Evolutionary conservation across 2,329 filamentous ascomycete genomes (phyloP), one percentile per base, ranked within the genome.

Genomic region (Alternaria sp.): DNA sequence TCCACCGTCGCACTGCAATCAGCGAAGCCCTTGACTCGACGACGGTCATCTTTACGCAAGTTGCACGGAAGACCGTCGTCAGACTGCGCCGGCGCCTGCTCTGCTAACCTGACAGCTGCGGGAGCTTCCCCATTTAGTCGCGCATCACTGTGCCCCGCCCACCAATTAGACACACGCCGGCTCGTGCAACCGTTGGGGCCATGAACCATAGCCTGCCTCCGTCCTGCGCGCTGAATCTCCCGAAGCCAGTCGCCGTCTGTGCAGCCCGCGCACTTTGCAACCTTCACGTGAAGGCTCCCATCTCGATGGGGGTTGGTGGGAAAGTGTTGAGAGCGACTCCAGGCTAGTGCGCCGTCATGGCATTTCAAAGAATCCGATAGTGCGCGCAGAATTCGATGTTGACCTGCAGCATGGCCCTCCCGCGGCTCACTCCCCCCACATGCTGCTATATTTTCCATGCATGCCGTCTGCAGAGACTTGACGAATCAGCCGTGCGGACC

Each of bases 281-380:
- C 37, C 33, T 57, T 23, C 51, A 57, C 18, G 25, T 57, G 45
- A 45, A 33, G 26, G 14, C 28, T 46, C 12, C 21, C 49, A 37
- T 41, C 49, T 53, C 49, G 11, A 43, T 21, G 43, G 30, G 53
- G 61, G 23, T n/a, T 47, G 47, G 58, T 50, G 18, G 53, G 28
- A 9, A 46, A 50, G 37, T 43, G 23, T 60, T 45, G 60, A 47
- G 60, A 47, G 44, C 51, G n/a, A 41, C 53, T 45, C 26, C 37
- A 41, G 37, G 37, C 37, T 41, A 41, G 37, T 33, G 33, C 30
- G 41, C 55, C 59, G 45, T 54, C 44, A 65, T 65, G 59, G 63
- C 55, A 65, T 65, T 65, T 47, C 26, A 12, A 6, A 65, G 55
- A 65, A 65, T 58, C 43, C 63, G 47, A 65, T 65, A 56, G 55